Percentiles rank a stretch among this genome's conserved stretches.
phyloP scores from a whole-genome alignment of 495 filamentous ascomycete species.

The Coniosporium apollinis region DNA sequence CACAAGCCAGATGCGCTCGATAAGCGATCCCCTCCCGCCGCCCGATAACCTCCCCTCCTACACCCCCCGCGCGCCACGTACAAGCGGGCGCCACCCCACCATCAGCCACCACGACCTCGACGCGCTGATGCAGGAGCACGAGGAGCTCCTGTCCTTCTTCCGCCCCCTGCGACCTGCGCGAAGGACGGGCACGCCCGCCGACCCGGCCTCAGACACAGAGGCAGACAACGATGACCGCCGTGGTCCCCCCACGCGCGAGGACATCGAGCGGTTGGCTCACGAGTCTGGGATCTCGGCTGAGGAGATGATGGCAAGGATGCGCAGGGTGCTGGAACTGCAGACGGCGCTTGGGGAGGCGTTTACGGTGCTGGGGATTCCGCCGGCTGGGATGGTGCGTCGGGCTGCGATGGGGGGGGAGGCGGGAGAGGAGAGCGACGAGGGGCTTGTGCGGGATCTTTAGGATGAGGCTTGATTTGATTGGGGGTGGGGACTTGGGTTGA shows the following conservation, averaged over 20 bases:
- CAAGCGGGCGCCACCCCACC: conserved; percentile 1
- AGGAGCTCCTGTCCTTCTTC: conserved; percentile 6
- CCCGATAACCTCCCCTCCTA: conserved; percentile 23
- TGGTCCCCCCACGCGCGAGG: conserved; percentile 2
- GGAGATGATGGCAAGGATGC: conserved; percentile 4
- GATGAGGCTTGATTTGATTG: no score
- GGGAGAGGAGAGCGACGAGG: no score
- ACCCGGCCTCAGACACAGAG: background rate
- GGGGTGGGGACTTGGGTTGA: no score
- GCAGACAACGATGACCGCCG: background rate
- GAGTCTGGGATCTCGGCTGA: conserved; percentile 10
- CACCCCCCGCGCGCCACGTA: no score
- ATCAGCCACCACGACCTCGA: conserved; percentile 12
- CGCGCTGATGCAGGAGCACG: conserved; percentile 11
- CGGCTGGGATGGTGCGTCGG: no score
- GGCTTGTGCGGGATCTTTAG: no score
- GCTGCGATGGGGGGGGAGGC: no score
- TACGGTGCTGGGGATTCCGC: conserved; percentile 3
- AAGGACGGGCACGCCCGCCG: no score
- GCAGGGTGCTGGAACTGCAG: conserved; percentile 11
- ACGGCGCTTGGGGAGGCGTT: conserved; percentile 9
- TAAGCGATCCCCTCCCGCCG: conserved; percentile 58
- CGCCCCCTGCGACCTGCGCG: conserved; percentile 1
- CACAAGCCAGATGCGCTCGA: conserved; percentile 36
- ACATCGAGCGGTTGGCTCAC: conserved; percentile 2